phyloP scores from a whole-genome alignment of 305 asterid species.

The Striga hermonthica region DNA sequence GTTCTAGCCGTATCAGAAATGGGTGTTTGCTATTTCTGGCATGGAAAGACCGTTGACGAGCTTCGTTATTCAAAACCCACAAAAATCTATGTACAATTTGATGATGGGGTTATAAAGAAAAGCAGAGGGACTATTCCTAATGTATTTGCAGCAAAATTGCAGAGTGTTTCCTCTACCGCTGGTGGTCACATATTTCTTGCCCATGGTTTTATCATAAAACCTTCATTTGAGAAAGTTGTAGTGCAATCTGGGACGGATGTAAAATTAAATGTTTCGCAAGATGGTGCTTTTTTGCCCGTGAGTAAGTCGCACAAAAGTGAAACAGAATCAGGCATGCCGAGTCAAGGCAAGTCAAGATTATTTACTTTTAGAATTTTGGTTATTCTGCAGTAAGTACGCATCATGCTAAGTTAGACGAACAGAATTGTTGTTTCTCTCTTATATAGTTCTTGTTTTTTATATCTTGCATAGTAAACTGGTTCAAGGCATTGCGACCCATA shows the following conservation, averaged over 20 bases:
- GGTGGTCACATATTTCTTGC: conserved; percentile 67
- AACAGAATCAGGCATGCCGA: conserved; percentile 40
- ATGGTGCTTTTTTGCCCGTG: conserved; percentile 70
- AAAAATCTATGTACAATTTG: conserved; percentile 53
- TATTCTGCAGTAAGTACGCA: background rate
- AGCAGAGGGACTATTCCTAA: conserved; percentile 54
- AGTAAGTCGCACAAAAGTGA: conserved; percentile 54
- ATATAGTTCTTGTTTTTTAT: too few relatives aligned
- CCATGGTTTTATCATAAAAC: conserved; percentile 73
- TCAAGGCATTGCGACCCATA: too few relatives aligned
- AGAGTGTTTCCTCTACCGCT: conserved; percentile 44
- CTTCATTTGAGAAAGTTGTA: conserved; percentile 66
- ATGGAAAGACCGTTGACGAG: conserved; percentile 60
- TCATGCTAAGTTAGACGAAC: background rate
- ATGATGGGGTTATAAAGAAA: conserved; percentile 49
- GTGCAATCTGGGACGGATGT: conserved; percentile 68
- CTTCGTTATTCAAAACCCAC: conserved; percentile 64
- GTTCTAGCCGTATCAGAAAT: conserved; percentile 81
- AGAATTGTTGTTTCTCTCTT: too few relatives aligned
- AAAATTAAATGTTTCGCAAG: conserved; percentile 50
- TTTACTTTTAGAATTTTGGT: background rate
- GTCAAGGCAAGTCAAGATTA: conserved; percentile 45
- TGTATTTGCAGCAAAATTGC: conserved; percentile 81
- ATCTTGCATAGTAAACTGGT: too few relatives aligned
- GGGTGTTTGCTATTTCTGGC: conserved; percentile 91